A percentile compares a stretch with the other conserved stretches of the same genome.
These are phyloP conservation scores for Leucocoprinus birnbaumii DNA, from an alignment of 768 basidiomycete genomes.

Conservation along the genomic window DNA sequence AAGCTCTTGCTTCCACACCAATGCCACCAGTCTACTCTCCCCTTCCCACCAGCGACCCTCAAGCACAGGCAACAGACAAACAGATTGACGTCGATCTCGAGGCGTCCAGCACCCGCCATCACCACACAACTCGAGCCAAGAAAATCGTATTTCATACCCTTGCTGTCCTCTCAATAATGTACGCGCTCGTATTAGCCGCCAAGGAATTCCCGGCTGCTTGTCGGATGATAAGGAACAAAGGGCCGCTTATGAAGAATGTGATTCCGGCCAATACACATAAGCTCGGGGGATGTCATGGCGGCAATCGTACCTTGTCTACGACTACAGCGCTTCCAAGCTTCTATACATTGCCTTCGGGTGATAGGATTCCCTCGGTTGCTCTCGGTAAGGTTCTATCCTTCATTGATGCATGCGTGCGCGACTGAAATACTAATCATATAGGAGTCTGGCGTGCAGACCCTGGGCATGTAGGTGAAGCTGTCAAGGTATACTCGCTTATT, in stretches of 20 bases:
- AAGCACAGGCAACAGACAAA: background rate
- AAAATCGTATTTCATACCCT: constrained; percentile 10
- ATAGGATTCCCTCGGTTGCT: constrained; percentile 65
- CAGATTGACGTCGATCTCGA: background rate
- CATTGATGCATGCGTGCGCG: background rate
- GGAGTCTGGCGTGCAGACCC: constrained; percentile 61
- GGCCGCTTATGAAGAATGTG: background rate
- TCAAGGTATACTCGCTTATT: constrained; percentile 39
- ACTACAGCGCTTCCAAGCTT: constrained; percentile 35
- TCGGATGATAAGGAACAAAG: constrained; percentile 3
- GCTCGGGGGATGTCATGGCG: constrained; percentile 1
- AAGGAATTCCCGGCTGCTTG: constrained; percentile 3
- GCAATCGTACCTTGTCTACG: constrained; percentile 14
- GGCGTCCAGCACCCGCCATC: background rate
- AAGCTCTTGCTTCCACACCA: background rate
- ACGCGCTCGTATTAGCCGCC: constrained; percentile 10
- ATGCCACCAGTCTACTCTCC: constrained; percentile 11
- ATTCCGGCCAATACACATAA: background rate
- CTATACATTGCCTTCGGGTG: constrained; percentile 62
- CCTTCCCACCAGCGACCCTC: constrained; percentile 4
- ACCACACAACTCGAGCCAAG: constrained; percentile 2
- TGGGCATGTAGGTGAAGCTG: constrained; percentile 64
- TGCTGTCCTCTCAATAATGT: constrained; percentile 14
- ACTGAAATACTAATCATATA: constrained; percentile 18
- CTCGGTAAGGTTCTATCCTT: constrained; percentile 25